These are phyloP conservation scores for Prototheca stagnorum DNA, from an alignment of 163 green algal species.

Conservation along the genomic window DNA sequence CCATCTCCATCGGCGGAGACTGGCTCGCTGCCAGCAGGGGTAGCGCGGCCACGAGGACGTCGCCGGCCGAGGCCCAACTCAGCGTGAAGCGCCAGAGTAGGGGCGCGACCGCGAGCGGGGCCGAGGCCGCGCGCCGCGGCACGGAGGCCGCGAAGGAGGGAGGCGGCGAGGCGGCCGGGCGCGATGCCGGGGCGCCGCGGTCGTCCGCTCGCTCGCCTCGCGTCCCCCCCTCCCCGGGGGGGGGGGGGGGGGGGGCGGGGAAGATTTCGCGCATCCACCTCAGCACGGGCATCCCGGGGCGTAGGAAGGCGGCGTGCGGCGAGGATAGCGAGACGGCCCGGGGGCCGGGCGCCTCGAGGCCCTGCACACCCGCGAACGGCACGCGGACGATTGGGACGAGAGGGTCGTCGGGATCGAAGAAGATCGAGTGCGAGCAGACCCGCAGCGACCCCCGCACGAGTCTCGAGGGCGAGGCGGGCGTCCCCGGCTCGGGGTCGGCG, in stretches of 20 bases:
- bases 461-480: too few species aligned
- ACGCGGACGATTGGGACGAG: slow-evolving; percentile 62
- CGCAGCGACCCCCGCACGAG: slow-evolving; percentile 54
- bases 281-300: neutral
- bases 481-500: neutral
- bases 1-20: slow-evolving; percentile 31
- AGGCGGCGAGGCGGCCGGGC: too few species aligned
- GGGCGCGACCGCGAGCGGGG: too few species aligned
- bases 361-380: slow-evolving; percentile 4
- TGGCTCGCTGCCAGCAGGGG: slow-evolving; percentile 43
- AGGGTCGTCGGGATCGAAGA: slow-evolving; percentile 81
- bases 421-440: slow-evolving; percentile 63
- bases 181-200: too few species aligned
- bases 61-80: slow-evolving; percentile 36
- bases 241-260: too few species aligned
- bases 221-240: neutral
- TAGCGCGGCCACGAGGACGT: slow-evolving; percentile 43
- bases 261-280: too few species aligned
- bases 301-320: neutral
- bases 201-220: neutral
- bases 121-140: too few species aligned
- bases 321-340: too few species aligned
- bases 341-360: neutral
- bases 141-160: too few species aligned
- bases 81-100: slow-evolving; percentile 50